These are phyloP conservation scores for Pseudocercospora pini-densiflorae DNA, from an alignment of 2,329 filamentous ascomycete genomes.

Conservation along the genomic window DNA sequence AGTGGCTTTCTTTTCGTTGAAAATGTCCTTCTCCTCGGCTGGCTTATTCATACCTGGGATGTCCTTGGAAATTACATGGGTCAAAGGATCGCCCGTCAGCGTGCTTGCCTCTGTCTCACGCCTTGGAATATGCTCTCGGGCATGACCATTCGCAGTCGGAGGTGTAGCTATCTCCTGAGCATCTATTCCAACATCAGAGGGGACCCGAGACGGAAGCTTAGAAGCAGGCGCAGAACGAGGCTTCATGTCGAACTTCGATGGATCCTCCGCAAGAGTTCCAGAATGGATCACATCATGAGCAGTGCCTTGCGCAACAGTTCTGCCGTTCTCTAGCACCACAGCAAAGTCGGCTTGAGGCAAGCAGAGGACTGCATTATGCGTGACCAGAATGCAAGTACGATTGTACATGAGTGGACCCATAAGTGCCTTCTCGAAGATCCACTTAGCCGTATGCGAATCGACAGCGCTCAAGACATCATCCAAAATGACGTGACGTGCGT, in stretches of 20 bases:
- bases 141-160: slow-evolving; percentile 38
- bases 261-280: slow-evolving; percentile 87
- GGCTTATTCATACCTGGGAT: slow-evolving; percentile 43
- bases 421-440: slow-evolving; percentile 95
- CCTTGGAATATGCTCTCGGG: slow-evolving; percentile 53
- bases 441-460: slow-evolving; percentile 95
- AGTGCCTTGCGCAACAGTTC: slow-evolving; percentile 75
- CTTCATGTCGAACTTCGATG: slow-evolving; percentile 67
- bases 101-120: slow-evolving; percentile 41
- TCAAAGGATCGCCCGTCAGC: slow-evolving; percentile 50
- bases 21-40: slow-evolving; percentile 56
- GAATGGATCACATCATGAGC: slow-evolving; percentile 78
- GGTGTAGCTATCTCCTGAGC: slow-evolving; percentile 18
- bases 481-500: slow-evolving; percentile 84
- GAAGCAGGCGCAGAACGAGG: slow-evolving; percentile 73
- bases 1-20: slow-evolving; percentile 74
- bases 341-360: slow-evolving; percentile 80
- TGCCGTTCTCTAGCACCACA: slow-evolving; percentile 86
- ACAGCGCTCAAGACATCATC: slow-evolving; percentile 97
- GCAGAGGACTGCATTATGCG: slow-evolving; percentile 91
- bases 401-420: slow-evolving; percentile 85
- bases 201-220: slow-evolving; percentile 74
- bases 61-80: slow-evolving; percentile 49
- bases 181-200: slow-evolving; percentile 72
- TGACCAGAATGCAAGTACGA: slow-evolving; percentile 92